Base-by-base conservation (phyloP, 164 flowering plant genomes). In the Piper longum region DNA sequence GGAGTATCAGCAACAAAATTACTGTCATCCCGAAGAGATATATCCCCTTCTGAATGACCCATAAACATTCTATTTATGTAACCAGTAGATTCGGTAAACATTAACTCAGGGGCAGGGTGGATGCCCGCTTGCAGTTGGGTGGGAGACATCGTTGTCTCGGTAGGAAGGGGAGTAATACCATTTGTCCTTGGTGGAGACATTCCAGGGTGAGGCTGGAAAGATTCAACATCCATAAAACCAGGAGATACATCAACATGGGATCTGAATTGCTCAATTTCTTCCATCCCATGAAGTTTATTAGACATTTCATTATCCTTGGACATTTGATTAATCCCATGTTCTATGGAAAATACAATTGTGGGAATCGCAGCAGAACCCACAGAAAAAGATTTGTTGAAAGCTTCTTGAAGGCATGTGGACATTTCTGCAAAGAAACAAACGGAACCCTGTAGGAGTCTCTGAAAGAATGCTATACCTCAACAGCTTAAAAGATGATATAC, bases 11-110 rank as follows among this genome's bases (percentile, higher is more conserved):
- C 14, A 48, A 79, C 76, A 65, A 85, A 76, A 57, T 68, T 76
- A 52, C 71, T 56, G 41, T 64, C 64, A 16, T 64, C 52, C 74
- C 7, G 55, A 40, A 36, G 61, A 67, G 2, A 69, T 11, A 16
- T 19, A 69, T 56, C 69, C 78, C 62, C 52, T 48, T 65, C 77
- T 6, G 60, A 43, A 60, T 36, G 69, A 67, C 74, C 57, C 16
- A 43, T 57, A 43, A 86, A 83, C 26, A 84, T 78, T 73, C 70
- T 78, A 64, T 72, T 17, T 19, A 76, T 84, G 44, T 70, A 63
- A 58, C 64, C 74, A 71, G 57, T 16, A 60, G 68, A 44, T 54
- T 70, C 77, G 26, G 80, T 61, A 45, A 77, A 62, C n/a, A 68
- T 70, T 44, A 60, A 39, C 40, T 81, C 83, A 3, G 79, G 75